Conservation (phyloP, 2,329 filamentous ascomycete genomes). For the Aspergillus flavus region DNA sequence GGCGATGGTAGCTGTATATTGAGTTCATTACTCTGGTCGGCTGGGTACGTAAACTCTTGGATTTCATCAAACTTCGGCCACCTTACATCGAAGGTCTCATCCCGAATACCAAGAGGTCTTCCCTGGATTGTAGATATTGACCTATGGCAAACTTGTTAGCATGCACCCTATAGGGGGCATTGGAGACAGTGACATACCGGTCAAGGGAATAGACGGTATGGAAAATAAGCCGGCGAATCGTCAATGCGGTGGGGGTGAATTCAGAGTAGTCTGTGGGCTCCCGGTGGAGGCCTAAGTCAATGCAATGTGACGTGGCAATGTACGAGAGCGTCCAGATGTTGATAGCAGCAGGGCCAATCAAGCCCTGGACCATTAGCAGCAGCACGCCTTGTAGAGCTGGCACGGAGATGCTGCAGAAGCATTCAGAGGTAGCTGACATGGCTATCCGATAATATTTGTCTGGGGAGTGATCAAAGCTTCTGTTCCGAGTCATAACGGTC, state of each 20-base stretch:
- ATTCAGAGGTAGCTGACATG: slow-evolving; percentile 32
- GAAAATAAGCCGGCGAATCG: no score
- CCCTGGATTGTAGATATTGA: slow-evolving; percentile 27
- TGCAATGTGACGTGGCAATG: slow-evolving; percentile 41
- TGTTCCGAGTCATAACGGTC: slow-evolving; percentile 36
- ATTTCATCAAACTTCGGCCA: no score
- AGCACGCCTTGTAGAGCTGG: slow-evolving; percentile 36
- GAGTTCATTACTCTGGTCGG: no score
- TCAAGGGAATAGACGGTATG: no score
- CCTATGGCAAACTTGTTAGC: no score
- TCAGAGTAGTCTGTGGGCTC: no score
- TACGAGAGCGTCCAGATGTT: slow-evolving; percentile 43
- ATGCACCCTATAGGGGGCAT: no score
- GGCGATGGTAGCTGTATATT: no score
- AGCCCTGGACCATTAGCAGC: slow-evolving; percentile 34
- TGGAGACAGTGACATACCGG: no score
- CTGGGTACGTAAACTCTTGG: no score
- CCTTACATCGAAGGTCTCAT: no score
- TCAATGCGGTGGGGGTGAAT: no score
- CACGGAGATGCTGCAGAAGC: slow-evolving; percentile 38
- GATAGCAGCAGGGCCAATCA: slow-evolving; percentile 37
- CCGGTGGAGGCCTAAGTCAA: slow-evolving; percentile 42
- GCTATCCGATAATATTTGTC: slow-evolving; percentile 38
- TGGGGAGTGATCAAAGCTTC: slow-evolving; percentile 39
- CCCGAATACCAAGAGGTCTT: slow-evolving; percentile 24